Evolutionary conservation across 2,329 filamentous ascomycete species (phyloP), one percentile per base, ranked within the genome.

Genomic region (Arachnomyces sp.): DNA sequence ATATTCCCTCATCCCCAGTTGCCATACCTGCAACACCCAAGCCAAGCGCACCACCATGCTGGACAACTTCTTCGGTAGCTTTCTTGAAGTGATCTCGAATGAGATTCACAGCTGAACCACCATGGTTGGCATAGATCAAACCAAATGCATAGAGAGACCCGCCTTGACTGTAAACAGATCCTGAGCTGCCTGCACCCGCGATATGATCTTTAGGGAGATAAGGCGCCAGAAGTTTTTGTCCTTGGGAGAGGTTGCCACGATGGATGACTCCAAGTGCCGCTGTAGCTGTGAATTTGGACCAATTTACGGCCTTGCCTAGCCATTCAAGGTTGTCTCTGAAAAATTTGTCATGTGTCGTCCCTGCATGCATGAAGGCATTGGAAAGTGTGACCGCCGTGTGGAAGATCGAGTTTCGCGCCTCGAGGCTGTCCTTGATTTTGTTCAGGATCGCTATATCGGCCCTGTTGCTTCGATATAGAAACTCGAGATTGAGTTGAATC

Each of bases 311-410:
- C 71, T 96, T 98, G 45, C 90, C 89, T 3, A 98, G 70, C 92
- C 92, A 98, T 50, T 98, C 92, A 16, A 98, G 68, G 59, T 98
- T 98, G 57, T 96, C 88, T 6, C 93, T 79, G 78, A 98, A 96
- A 69, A 98, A 98, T 57, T 90, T 93, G 67, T 98, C 92, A 54
- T 94, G 92, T 0, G 90, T 95, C 1, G 92, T 98, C 43, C 92
- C 93, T 39, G 94, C 89, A 60, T 98, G 94, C 92, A 98, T 98
- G 62, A 98, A 96, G 8, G 89, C 92, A 56, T 96, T 96, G 57
- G 90, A 92, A 56, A 98, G 92, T 1, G 92, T 96, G 41, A 98
- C 87, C 3, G 89, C 88, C 1, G 88, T 94, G 64, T 98, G 92
- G 75, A 96, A 96, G 52, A 98, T 98, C 25, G 90, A 96, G 67